Evolutionary conservation across 371 early-diverging fungal genomes (phyloP).

Genomic region (Smittium mucronatum): DNA sequence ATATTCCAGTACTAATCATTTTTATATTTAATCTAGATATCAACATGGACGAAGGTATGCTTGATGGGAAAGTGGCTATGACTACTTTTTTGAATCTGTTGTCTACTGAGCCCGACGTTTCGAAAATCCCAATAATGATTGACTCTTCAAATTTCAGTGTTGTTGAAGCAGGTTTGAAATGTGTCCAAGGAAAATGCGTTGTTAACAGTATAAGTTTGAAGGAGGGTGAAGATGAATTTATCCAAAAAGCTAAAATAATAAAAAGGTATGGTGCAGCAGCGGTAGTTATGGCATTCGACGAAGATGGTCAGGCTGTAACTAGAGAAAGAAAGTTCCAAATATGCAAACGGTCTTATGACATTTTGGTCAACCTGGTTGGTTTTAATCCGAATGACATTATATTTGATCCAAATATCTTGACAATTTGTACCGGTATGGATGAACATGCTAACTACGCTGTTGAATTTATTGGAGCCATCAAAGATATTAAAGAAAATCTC

Average conservation of each 20-base stretch:
- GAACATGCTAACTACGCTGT: slow-evolving; percentile 92
- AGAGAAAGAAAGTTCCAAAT: slow-evolving; percentile 71
- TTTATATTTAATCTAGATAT: slow-evolving; percentile 46
- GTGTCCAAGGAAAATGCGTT: slow-evolving; percentile 89
- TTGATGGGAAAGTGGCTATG: slow-evolving; percentile 88
- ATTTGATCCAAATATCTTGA: slow-evolving; percentile 90
- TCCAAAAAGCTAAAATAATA: slow-evolving; percentile 72
- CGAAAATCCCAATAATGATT: slow-evolving; percentile 78
- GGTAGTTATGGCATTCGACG: slow-evolving; percentile 94
- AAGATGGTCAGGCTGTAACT: slow-evolving; percentile 79
- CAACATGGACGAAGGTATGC: slow-evolving; percentile 90
- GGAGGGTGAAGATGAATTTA: slow-evolving; percentile 84
- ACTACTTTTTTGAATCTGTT: slow-evolving; percentile 78
- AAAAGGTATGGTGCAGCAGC: slow-evolving; percentile 88
- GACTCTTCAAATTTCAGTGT: slow-evolving; percentile 95
- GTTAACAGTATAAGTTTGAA: slow-evolving; percentile 91
- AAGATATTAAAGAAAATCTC: slow-evolving; percentile 56
- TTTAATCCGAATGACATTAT: slow-evolving; percentile 85
- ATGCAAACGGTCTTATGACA: slow-evolving; percentile 77
- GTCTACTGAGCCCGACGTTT: slow-evolving; percentile 88
- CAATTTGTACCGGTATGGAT: slow-evolving; percentile 90
- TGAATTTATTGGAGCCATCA: slow-evolving; percentile 73
- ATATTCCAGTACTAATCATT: background rate
- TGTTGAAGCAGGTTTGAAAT: slow-evolving; percentile 85
- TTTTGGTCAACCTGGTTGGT: slow-evolving; percentile 69